Percentiles rank a stretch among this genome's conserved stretches.
Evolutionary conservation across 2,329 filamentous ascomycete species (phyloP).

Genomic region (Rhynchosporium secalis): DNA sequence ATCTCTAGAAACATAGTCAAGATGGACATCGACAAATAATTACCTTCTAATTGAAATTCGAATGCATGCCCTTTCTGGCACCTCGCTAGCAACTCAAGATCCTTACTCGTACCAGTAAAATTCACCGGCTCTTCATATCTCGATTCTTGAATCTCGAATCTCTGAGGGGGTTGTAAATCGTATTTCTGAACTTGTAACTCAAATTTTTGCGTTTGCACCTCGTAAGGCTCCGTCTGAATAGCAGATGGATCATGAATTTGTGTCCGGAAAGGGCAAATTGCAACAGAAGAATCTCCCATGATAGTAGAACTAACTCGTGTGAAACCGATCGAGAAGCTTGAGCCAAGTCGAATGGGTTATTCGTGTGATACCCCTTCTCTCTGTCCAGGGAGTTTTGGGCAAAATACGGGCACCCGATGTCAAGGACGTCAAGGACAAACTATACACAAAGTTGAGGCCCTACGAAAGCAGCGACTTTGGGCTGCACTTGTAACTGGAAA

Average conservation of each 20-base stretch:
- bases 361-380: slow-evolving; percentile 34
- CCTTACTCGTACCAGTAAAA: slow-evolving; percentile 29
- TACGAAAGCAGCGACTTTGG: neutral
- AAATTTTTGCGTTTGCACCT: slow-evolving; percentile 25
- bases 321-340: slow-evolving; percentile 26
- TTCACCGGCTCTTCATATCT: slow-evolving; percentile 27
- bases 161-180: slow-evolving; percentile 1
- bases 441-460: slow-evolving; percentile 7
- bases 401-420: slow-evolving; percentile 37
- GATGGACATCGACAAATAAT: slow-evolving; percentile 3
- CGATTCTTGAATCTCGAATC: slow-evolving; percentile 8
- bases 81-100: slow-evolving; percentile 29
- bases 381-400: slow-evolving; percentile 32
- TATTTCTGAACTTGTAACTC: slow-evolving; percentile 19
- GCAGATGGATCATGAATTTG: slow-evolving; percentile 33
- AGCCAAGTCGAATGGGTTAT: slow-evolving; percentile 27
- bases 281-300: slow-evolving; percentile 37
- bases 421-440: slow-evolving; percentile 16
- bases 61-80: slow-evolving; percentile 20
- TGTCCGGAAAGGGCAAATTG: slow-evolving; percentile 37
- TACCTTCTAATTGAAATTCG: slow-evolving; percentile 21
- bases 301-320: slow-evolving; percentile 31
- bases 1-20: neutral
- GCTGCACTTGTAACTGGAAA: slow-evolving; percentile 16
- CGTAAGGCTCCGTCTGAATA: slow-evolving; percentile 30